These are phyloP conservation scores for Nakazawaea ambrosiae DNA, from an alignment of 805 yeast species.

Conservation along the genomic window DNA sequence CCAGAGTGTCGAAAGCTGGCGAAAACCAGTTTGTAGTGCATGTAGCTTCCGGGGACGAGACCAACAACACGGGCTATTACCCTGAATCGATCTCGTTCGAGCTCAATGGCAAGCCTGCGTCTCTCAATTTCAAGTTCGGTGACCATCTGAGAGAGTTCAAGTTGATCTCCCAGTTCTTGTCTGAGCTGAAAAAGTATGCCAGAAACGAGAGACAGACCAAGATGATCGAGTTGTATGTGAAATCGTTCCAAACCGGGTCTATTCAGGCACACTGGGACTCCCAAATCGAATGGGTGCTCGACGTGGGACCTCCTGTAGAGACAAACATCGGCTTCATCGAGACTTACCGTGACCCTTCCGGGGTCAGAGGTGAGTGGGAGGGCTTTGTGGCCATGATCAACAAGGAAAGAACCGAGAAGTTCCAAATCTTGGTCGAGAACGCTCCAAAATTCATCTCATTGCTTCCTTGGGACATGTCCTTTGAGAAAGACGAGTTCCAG, in stretches of 20 bases:
- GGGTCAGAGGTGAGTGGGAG: conserved; percentile 92
- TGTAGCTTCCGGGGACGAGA: conserved; percentile 58
- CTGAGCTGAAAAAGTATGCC: conserved; percentile 50
- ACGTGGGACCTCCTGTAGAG: conserved; percentile 69
- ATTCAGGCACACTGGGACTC: conserved; percentile 81
- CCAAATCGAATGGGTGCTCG: conserved; percentile 84
- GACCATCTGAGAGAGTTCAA: conserved; percentile 66
- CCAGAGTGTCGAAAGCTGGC: conserved; percentile 56
- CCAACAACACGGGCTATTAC: conserved; percentile 42
- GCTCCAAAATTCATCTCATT: conserved; percentile 59
- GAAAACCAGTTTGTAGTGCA: conserved; percentile 46
- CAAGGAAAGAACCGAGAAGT: conserved; percentile 78
- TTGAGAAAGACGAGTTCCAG: conserved; percentile 78
- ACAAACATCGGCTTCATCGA: conserved; percentile 88
- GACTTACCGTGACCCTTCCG: conserved; percentile 88
- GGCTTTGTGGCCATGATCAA: conserved; percentile 87
- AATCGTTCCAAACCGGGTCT: conserved; percentile 73
- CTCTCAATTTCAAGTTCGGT: conserved; percentile 58
- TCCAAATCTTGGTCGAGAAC: conserved; percentile 56
- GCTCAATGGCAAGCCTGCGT: conserved; percentile 33
- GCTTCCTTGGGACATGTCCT: conserved; percentile 73
- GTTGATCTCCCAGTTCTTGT: conserved; percentile 47
- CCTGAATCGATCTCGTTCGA: conserved; percentile 37
- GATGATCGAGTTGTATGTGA: conserved; percentile 60
- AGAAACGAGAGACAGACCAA: conserved; percentile 68